Conservation (phyloP, 164 flowering plant species). For the Tinospora cordifolia region DNA sequence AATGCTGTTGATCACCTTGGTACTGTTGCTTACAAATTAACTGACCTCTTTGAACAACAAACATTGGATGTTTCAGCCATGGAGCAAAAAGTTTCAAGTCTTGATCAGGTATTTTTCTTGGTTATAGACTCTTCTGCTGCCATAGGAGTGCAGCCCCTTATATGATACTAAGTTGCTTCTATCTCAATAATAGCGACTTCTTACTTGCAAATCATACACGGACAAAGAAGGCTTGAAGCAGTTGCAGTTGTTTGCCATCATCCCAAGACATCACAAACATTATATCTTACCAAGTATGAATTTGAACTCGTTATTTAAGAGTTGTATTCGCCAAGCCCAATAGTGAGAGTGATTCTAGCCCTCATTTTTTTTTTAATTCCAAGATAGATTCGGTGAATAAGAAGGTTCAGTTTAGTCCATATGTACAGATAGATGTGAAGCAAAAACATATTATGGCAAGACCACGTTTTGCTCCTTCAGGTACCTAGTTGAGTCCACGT, state of each 20-base stretch:
- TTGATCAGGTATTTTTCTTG: constrained; percentile 59
- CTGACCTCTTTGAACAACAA: constrained; percentile 87
- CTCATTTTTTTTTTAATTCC: constrained; percentile 4
- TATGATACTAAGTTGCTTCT: constrained; percentile 13
- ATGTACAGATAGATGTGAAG: constrained; percentile 38
- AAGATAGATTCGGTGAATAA: constrained; percentile 60
- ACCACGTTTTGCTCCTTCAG: constrained; percentile 56
- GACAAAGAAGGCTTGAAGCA: constrained; percentile 81
- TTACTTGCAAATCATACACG: constrained; percentile 67
- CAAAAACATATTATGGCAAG: constrained; percentile 47
- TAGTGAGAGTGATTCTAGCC: background rate
- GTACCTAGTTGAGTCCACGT: constrained; percentile 28
- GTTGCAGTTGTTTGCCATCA: constrained; percentile 64
- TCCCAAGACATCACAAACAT: constrained; percentile 92
- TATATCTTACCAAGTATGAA: constrained; percentile 81
- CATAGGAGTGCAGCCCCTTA: background rate
- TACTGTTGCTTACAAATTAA: constrained; percentile 87
- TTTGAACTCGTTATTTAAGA: background rate
- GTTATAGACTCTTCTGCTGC: background rate
- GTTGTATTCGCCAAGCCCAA: background rate
- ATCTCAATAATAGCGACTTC: constrained; percentile 48
- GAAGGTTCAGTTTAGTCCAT: constrained; percentile 78
- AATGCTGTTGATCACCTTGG: constrained; percentile 99
- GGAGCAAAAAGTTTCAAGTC: constrained; percentile 58
- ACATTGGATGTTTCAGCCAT: constrained; percentile 50